Conservation (phyloP, 1,139 yeast genomes). For the Yamadazyma diddensiae region DNA sequence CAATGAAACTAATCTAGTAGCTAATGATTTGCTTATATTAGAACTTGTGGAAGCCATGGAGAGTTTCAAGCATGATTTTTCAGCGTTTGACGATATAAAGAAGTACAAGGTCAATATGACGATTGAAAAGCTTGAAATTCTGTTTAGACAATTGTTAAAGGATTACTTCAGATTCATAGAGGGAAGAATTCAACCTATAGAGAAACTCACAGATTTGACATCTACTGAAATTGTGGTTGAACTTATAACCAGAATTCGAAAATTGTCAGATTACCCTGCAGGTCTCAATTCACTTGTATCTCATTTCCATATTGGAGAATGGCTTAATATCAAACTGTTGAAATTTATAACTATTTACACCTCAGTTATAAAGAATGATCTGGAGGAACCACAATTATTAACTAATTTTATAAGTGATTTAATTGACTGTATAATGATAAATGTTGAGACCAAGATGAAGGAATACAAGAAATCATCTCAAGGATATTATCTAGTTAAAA, state of each 20-base stretch:
- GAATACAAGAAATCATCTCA: conserved; percentile 48
- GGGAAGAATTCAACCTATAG: conserved; percentile 40
- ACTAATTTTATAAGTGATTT: conserved; percentile 71
- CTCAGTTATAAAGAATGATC: conserved; percentile 38
- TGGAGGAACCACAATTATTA: conserved; percentile 40
- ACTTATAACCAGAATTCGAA: conserved; percentile 57
- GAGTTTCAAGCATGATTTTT: conserved; percentile 8
- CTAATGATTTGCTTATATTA: conserved; percentile 37
- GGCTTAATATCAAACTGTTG: conserved; percentile 63
- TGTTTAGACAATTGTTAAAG: conserved; percentile 42
- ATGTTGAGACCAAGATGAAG: conserved; percentile 55
- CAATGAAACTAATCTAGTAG: conserved; percentile 13
- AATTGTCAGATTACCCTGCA: conserved; percentile 59
- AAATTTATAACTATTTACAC: conserved; percentile 50
- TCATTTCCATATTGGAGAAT: conserved; percentile 55
- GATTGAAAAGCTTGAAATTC: conserved; percentile 17
- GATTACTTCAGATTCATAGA: conserved; percentile 61
- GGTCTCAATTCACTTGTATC: conserved; percentile 54
- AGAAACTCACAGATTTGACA: conserved; percentile 54
- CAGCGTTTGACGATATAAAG: conserved; percentile 12
- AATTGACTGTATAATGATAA: conserved; percentile 67
- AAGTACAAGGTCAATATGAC: conserved; percentile 15
- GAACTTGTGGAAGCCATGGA: conserved; percentile 37
- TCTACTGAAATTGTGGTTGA: conserved; percentile 72
- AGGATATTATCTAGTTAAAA: conserved; percentile 73